phyloP scores from a whole-genome alignment of 2,329 filamentous ascomycete genomes.

The Simplicillium aogashimaense region DNA sequence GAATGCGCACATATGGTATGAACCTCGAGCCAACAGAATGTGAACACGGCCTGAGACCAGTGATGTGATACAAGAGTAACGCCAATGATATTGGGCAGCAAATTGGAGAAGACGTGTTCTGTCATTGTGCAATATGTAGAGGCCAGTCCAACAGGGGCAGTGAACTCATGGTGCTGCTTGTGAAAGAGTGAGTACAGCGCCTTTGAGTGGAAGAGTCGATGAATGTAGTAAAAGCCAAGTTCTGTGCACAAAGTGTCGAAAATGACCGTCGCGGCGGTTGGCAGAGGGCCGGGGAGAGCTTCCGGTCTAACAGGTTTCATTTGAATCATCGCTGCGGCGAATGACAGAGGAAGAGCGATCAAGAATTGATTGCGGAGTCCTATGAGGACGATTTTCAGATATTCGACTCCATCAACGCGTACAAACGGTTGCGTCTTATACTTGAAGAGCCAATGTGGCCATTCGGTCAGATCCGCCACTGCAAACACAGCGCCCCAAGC shows the following conservation, averaged over 20 bases:
- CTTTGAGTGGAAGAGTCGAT: slow-evolving; percentile 36
- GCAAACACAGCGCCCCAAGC: slow-evolving; percentile 23
- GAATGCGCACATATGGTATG: slow-evolving; percentile 8
- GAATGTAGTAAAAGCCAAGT: slow-evolving; percentile 38
- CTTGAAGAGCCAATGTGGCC: slow-evolving; percentile 30
- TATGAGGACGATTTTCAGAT: slow-evolving; percentile 14
- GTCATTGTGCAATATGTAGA: slow-evolving; percentile 41
- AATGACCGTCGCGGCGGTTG: slow-evolving; percentile 5
- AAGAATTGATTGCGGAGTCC: slow-evolving; percentile 33
- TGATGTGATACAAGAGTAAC: slow-evolving; percentile 7
- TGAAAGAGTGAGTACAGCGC: slow-evolving; percentile 34
- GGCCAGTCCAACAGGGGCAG: slow-evolving; percentile 37
- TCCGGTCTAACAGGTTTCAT: slow-evolving; percentile 1
- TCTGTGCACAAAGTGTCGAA: slow-evolving; percentile 19
- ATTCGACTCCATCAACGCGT: slow-evolving; percentile 5
- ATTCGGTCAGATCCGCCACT: slow-evolving; percentile 23
- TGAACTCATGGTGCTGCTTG: slow-evolving; percentile 42
- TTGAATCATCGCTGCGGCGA: background rate
- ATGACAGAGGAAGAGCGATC: slow-evolving; percentile 7
- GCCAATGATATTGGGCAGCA: slow-evolving; percentile 32
- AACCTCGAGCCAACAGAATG: slow-evolving; percentile 10
- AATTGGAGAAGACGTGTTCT: slow-evolving; percentile 39
- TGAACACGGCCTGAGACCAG: slow-evolving; percentile 9
- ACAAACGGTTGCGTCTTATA: slow-evolving; percentile 41
- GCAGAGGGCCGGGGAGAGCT: slow-evolving; percentile 3